These are phyloP conservation scores for Myxozyma geophila DNA, from an alignment of 805 yeast species.

Conservation along the genomic window DNA sequence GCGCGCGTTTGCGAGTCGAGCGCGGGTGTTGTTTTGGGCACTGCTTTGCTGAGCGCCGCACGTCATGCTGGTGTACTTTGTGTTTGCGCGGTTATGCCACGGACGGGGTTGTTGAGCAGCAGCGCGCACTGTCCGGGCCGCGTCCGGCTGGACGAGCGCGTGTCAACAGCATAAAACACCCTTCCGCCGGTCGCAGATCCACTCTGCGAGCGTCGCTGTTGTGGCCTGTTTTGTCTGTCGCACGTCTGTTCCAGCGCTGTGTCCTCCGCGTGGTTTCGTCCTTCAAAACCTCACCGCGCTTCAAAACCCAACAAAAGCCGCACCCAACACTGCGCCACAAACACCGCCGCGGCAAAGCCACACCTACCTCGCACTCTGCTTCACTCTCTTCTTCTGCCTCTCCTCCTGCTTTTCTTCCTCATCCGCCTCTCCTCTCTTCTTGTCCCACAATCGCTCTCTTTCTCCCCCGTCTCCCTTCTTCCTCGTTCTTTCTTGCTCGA, in stretches of 20 bases:
- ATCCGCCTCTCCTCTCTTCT: background rate
- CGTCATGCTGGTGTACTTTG: background rate
- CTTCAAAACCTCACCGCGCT: background rate
- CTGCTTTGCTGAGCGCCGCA: background rate
- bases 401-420: constrained; percentile 7
- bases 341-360: constrained; percentile 2
- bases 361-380: constrained; percentile 1
- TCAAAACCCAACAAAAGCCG: constrained; percentile 6
- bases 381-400: constrained; percentile 1
- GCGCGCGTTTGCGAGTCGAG: background rate
- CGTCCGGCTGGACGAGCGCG: too few relatives aligned
- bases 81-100: background rate
- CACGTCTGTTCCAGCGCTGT: too few relatives aligned
- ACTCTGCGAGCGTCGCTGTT: too few relatives aligned
- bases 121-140: background rate
- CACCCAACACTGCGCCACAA: constrained; percentile 22
- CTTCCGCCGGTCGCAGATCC: too few relatives aligned
- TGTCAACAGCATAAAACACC: too few relatives aligned
- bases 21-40: background rate
- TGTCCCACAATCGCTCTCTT: background rate
- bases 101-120: background rate
- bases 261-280: too few relatives aligned
- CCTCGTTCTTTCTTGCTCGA: constrained; percentile 5
- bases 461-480: constrained; percentile 1
- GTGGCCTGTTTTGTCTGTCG: too few relatives aligned